Conservation (phyloP, 768 basidiomycete genomes). For the Lactarius hengduanensis region DNA sequence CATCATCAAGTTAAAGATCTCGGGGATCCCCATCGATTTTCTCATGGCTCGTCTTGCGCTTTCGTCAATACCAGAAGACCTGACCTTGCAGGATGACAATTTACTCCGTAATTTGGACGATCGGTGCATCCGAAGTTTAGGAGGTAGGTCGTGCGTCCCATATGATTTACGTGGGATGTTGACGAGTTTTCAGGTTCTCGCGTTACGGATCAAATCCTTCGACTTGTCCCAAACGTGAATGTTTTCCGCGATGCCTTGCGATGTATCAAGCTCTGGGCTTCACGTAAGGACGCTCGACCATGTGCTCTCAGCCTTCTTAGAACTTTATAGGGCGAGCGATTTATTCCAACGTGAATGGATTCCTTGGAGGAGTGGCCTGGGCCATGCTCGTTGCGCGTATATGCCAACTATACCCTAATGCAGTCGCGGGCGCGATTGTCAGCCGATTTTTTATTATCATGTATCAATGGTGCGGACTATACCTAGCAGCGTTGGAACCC, state of each 20-base stretch:
- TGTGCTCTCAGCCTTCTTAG: not conserved
- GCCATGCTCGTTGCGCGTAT: constrained; percentile 98
- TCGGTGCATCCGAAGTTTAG: constrained; percentile 90
- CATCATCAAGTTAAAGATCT: constrained; percentile 88
- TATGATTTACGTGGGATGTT: constrained; percentile 3
- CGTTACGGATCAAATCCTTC: constrained; percentile 93
- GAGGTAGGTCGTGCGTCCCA: constrained; percentile 50
- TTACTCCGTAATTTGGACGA: constrained; percentile 92
- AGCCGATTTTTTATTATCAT: constrained; percentile 98
- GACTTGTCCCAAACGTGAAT: constrained; percentile 89
- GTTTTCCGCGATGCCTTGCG: constrained; percentile 94
- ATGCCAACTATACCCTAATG: constrained; percentile 97
- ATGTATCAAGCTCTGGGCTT: constrained; percentile 98
- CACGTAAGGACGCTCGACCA: constrained; percentile 54
- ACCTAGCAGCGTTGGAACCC: not conserved
- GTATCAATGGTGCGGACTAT: constrained; percentile 79
- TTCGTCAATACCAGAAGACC: constrained; percentile 87
- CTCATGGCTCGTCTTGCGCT: constrained; percentile 87
- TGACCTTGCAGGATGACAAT: constrained; percentile 89
- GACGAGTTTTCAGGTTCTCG: constrained; percentile 65
- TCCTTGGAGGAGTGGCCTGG: constrained; percentile 98
- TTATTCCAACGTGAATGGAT: constrained; percentile 97
- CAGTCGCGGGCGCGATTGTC: constrained; percentile 91
- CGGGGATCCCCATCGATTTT: constrained; percentile 91
- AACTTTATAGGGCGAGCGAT: constrained; percentile 76